Conservation (phyloP, 2,329 filamentous ascomycete genomes). For the Lachnum nothofagi region DNA sequence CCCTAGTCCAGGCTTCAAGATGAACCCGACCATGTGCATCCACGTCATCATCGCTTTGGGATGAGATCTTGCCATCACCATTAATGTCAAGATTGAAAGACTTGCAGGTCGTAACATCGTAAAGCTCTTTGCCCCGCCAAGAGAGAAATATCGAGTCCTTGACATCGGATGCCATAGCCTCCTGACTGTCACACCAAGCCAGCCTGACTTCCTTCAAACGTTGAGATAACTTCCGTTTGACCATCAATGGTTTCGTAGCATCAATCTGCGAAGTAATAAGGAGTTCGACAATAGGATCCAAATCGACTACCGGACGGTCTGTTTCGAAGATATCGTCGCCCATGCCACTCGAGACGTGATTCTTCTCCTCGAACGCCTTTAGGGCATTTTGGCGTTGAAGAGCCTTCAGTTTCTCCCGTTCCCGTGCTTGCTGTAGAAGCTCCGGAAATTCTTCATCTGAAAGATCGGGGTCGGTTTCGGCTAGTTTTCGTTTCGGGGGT, state of each 20-base stretch:
- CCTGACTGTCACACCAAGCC: slow-evolving; percentile 64
- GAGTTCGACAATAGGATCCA: slow-evolving; percentile 53
- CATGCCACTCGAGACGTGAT: slow-evolving; percentile 7
- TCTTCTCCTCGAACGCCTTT: slow-evolving; percentile 12
- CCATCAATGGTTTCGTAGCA: slow-evolving; percentile 54
- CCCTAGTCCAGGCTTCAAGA: slow-evolving; percentile 71
- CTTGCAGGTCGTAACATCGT: slow-evolving; percentile 67
- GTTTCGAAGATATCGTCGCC: slow-evolving; percentile 13
- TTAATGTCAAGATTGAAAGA: slow-evolving; percentile 57
- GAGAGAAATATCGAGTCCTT: slow-evolving; percentile 65
- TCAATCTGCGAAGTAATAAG: slow-evolving; percentile 64
- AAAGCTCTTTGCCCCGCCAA: slow-evolving; percentile 69
- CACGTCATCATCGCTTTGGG: slow-evolving; percentile 40
- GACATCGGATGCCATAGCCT: slow-evolving; percentile 37
- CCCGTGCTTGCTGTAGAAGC: slow-evolving; percentile 25
- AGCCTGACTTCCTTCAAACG: slow-evolving; percentile 61
- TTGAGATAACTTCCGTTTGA: slow-evolving; percentile 63
- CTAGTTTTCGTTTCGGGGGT: background rate
- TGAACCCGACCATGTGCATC: slow-evolving; percentile 55
- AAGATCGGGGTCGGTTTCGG: slow-evolving; percentile 15
- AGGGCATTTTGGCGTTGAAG: slow-evolving; percentile 10
- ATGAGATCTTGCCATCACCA: slow-evolving; percentile 26
- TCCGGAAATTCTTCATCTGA: slow-evolving; percentile 32
- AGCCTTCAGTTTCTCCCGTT: slow-evolving; percentile 23
- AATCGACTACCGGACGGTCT: slow-evolving; percentile 7